phyloP scores from a whole-genome alignment of 768 basidiomycete species.

The Suillus fuscotomentosus region DNA sequence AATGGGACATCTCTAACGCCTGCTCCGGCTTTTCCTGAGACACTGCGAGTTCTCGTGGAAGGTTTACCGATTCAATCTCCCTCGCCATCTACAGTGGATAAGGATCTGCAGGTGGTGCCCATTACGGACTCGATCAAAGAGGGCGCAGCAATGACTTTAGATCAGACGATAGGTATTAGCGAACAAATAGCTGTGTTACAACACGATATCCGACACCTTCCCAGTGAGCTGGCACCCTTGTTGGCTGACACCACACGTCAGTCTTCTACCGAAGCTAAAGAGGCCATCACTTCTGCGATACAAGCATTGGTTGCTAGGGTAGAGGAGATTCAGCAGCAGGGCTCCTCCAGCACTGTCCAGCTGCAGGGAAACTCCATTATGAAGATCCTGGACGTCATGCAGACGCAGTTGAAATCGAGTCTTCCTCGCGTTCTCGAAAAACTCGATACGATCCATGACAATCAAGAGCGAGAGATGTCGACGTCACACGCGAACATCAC shows the following conservation, averaged over 20 bases:
- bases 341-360: constrained; percentile 8
- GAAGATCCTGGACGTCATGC: constrained; percentile 39
- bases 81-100: constrained; percentile 9
- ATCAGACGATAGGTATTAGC: constrained; percentile 31
- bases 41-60: constrained; percentile 10
- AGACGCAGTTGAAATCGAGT: constrained; percentile 36
- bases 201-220: constrained; percentile 28
- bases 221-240: constrained; percentile 22
- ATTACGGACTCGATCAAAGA: constrained; percentile 34
- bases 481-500: neutral
- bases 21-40: neutral
- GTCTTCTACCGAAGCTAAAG: neutral
- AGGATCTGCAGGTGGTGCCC: constrained; percentile 22
- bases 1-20: neutral
- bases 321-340: constrained; percentile 18
- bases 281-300: constrained; percentile 7
- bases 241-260: constrained; percentile 6
- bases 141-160: constrained; percentile 34
- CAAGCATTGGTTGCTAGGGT: constrained; percentile 11
- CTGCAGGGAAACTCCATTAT: constrained; percentile 22
- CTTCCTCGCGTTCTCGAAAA: constrained; percentile 36
- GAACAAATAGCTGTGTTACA: constrained; percentile 34
- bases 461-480: neutral
- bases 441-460: constrained; percentile 28
- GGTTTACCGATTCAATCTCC: constrained; percentile 16